Evolutionary conservation across 306 rosid species (phyloP).

Genomic region (Ceratonia siliqua): DNA sequence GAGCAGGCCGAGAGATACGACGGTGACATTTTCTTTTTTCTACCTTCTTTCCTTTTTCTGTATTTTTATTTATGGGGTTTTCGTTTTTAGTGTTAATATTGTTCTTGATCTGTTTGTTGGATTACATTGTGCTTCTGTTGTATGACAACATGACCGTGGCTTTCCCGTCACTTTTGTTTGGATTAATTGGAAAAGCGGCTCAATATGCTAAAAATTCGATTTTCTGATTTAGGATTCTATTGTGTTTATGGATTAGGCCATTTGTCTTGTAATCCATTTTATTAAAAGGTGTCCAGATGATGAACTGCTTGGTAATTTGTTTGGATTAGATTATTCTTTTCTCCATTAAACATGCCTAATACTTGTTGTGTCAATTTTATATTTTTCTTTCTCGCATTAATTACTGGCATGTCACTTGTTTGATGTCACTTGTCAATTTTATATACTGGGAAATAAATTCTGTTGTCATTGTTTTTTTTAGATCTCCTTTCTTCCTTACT

Average conservation of each 20-base stretch:
- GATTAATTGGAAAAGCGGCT: constrained; percentile 16
- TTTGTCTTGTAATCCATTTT: not conserved
- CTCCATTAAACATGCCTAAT: not conserved
- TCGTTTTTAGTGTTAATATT: not conserved
- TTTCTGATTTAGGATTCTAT: constrained; percentile 17
- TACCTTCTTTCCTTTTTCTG: not conserved
- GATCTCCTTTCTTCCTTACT: not conserved
- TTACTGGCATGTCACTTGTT: not conserved
- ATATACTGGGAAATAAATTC: not conserved
- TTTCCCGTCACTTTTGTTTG: not conserved
- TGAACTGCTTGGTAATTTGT: not conserved
- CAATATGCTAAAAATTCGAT: constrained; percentile 4
- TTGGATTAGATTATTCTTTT: not conserved
- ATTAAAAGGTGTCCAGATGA: not conserved
- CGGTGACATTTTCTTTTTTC: constrained; percentile 34
- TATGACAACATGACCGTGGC: not conserved
- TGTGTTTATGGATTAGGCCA: not conserved
- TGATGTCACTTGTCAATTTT: no score
- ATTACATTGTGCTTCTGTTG: not conserved
- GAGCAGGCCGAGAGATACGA: constrained; percentile 98
- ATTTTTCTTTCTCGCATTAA: not conserved
- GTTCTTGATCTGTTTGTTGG: constrained; percentile 32
- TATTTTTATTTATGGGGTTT: not conserved
- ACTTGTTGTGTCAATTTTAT: not conserved
- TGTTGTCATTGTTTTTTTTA: not conserved